A percentile compares a stretch with the other conserved stretches of the same genome.
phyloP scores from a whole-genome alignment of 805 yeast genomes.

The Barnettozyma wickerhamii region DNA sequence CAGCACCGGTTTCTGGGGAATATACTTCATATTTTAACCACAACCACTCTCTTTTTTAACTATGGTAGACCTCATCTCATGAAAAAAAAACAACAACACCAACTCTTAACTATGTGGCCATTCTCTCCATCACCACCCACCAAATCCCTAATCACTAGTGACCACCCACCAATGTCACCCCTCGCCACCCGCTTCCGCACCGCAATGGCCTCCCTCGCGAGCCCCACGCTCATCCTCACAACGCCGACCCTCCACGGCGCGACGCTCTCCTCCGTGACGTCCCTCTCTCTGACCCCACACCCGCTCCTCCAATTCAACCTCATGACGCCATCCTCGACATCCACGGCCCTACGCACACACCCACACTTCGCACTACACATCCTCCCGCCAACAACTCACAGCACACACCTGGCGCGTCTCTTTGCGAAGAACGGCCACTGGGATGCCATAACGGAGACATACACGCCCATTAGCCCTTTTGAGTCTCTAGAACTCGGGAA shows the following conservation, averaged over 20 bases:
- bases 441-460: conserved; percentile 24
- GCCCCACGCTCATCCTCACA: conserved; percentile 58
- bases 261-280: conserved; percentile 82
- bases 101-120: no score
- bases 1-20: conserved; percentile 7
- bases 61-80: background rate
- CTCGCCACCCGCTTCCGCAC: conserved; percentile 24
- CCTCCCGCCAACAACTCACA: conserved; percentile 52
- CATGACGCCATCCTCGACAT: conserved; percentile 81
- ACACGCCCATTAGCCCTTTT: conserved; percentile 43
- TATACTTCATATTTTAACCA: conserved; percentile 7
- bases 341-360: conserved; percentile 54
- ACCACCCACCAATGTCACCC: background rate
- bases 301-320: conserved; percentile 84
- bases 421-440: conserved; percentile 56
- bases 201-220: conserved; percentile 43
- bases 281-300: conserved; percentile 70
- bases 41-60: background rate
- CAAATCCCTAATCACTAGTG: conserved; percentile 8
- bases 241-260: conserved; percentile 60
- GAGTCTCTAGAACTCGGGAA: conserved; percentile 30
- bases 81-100: no score
- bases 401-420: conserved; percentile 57
- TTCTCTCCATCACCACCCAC: conserved; percentile 1
- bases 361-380: conserved; percentile 70